Conservation (phyloP, 768 basidiomycete genomes). For the Termitomyces sp. region DNA sequence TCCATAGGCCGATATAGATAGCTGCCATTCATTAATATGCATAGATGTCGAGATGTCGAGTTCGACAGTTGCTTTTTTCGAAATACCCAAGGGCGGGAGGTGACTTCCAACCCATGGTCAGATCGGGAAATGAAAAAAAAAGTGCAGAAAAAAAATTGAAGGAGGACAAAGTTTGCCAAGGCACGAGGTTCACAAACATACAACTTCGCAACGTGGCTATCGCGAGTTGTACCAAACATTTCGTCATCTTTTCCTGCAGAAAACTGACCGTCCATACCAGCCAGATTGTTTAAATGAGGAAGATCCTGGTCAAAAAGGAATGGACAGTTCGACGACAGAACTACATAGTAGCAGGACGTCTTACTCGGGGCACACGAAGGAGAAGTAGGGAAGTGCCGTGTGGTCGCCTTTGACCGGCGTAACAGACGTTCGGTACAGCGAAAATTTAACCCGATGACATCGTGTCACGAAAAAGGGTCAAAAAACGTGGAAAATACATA, state of each 20-base stretch:
- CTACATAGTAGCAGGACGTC: background rate
- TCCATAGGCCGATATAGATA: background rate
- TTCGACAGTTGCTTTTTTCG: background rate
- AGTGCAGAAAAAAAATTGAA: background rate
- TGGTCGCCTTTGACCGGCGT: background rate
- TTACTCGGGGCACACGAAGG: background rate
- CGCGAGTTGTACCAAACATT: background rate
- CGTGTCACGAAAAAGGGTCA: background rate
- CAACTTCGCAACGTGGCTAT: background rate
- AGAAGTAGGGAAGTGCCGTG: background rate
- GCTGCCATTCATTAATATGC: background rate
- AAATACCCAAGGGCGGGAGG: background rate
- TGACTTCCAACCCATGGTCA: background rate
- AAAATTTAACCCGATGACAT: constrained; percentile 9
- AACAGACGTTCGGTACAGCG: constrained; percentile 2
- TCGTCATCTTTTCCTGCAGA: background rate
- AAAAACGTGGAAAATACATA: constrained; percentile 2
- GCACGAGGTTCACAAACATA: background rate
- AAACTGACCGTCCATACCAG: background rate
- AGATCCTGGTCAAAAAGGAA: background rate
- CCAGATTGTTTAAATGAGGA: background rate
- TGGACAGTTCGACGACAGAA: background rate
- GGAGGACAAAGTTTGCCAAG: background rate
- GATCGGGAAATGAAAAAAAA: constrained; percentile 1
- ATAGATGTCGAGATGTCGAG: background rate